phyloP scores from a whole-genome alignment of 495 filamentous ascomycete species.

The Daldinia grandis region DNA sequence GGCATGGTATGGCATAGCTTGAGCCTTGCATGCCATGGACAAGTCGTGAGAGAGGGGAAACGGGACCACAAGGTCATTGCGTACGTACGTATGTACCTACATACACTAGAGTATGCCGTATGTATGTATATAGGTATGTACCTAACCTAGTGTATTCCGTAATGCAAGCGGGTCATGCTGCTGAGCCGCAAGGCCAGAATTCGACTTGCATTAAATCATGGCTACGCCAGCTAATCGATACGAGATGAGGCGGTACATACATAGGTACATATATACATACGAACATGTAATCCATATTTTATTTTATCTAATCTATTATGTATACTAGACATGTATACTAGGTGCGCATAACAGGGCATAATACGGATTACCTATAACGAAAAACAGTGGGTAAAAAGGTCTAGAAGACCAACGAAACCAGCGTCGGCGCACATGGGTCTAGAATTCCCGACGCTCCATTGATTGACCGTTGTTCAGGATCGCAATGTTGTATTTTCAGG shows the following conservation, averaged over 20 bases:
- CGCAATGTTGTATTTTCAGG: slow-evolving; percentile 37
- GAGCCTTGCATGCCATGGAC: not conserved
- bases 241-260: not conserved
- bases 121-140: too few relatives aligned
- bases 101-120: not conserved
- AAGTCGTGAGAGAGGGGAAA: not conserved
- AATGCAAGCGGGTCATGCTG: slow-evolving; percentile 15
- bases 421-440: slow-evolving; percentile 30
- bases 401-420: slow-evolving; percentile 18
- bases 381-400: slow-evolving; percentile 10
- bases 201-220: slow-evolving; percentile 12
- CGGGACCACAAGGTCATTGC: slow-evolving; percentile 1
- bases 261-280: too few relatives aligned
- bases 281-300: not conserved
- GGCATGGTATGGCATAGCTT: not conserved
- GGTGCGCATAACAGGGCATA: slow-evolving; percentile 2
- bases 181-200: slow-evolving; percentile 36
- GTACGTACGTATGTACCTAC: not conserved
- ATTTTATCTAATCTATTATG: not conserved
- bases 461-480: slow-evolving; percentile 22
- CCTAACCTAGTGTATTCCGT: too few relatives aligned
- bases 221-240: slow-evolving; percentile 14
- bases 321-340: not conserved
- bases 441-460: slow-evolving; percentile 35
- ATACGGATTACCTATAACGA: not conserved